Percentiles rank a stretch among this genome's conserved stretches.
These are phyloP conservation scores for Hanseniaspora sp. DNA, from an alignment of 1,139 yeast species.

Conservation along the genomic window DNA sequence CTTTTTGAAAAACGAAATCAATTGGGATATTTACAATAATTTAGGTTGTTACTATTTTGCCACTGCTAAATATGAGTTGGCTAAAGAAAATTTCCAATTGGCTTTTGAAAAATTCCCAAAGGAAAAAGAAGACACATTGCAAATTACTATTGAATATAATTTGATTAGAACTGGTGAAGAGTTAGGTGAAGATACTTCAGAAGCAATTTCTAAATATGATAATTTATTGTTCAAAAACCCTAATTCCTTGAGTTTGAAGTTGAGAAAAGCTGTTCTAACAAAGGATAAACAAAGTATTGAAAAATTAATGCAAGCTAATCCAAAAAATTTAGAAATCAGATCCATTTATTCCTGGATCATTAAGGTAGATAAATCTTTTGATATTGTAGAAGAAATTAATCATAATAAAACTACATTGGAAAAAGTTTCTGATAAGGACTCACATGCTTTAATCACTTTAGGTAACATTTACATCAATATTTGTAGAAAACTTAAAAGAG, in stretches of 20 bases:
- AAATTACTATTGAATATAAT: constrained; percentile 47
- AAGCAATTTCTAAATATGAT: constrained; percentile 38
- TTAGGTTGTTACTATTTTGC: constrained; percentile 75
- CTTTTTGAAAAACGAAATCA: constrained; percentile 39
- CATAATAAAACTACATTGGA: constrained; percentile 80
- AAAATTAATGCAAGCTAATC: constrained; percentile 42
- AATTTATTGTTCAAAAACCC: constrained; percentile 51
- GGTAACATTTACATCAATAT: constrained; percentile 77
- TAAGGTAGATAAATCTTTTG: constrained; percentile 33
- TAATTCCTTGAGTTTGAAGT: constrained; percentile 61
- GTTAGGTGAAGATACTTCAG: constrained; percentile 27
- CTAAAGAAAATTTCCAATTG: constrained; percentile 40
- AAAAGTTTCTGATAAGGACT: constrained; percentile 74
- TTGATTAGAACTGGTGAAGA: constrained; percentile 52
- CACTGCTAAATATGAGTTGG: constrained; percentile 46
- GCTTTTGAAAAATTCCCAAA: constrained; percentile 36
- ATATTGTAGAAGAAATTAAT: constrained; percentile 55
- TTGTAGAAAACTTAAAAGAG: constrained; percentile 63
- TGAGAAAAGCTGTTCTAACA: constrained; percentile 54
- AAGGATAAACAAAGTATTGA: constrained; percentile 39
- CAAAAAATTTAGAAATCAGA: constrained; percentile 66
- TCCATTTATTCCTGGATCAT: constrained; percentile 90
- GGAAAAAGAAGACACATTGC: constrained; percentile 30
- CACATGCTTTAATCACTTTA: constrained; percentile 77
- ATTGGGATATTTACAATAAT: constrained; percentile 66